Evolutionary conservation across 306 rosid genomes (phyloP).

Genomic region (Vigna nakashimae): DNA sequence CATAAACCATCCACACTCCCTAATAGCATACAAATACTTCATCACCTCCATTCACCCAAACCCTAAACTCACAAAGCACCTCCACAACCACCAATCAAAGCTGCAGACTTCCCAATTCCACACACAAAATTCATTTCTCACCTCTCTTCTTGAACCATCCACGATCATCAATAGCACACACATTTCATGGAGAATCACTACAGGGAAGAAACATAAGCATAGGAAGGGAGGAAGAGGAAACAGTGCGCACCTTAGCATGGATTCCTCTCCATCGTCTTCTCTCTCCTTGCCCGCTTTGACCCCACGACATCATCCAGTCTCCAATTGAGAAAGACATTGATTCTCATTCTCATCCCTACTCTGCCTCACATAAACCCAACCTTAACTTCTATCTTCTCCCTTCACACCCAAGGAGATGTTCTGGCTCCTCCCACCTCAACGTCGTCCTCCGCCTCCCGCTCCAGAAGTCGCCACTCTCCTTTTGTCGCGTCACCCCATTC

Average conservation of each 20-base stretch:
- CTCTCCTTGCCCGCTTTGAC: conserved; percentile 51
- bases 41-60: no score
- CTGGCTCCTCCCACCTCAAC: conserved; percentile 62
- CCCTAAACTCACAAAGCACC: no score
- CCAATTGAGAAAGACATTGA: conserved; percentile 36
- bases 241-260: conserved; percentile 34
- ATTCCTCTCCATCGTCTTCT: conserved; percentile 37
- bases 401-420: conserved; percentile 52
- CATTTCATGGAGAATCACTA: neutral
- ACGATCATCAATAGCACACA: no score
- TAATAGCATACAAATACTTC: no score
- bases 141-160: no score
- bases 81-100: no score
- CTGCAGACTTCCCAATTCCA: no score
- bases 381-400: conserved; percentile 48
- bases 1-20: no score
- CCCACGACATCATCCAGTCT: conserved; percentile 50
- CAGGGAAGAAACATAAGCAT: neutral
- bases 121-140: no score
- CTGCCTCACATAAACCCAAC: conserved; percentile 54
- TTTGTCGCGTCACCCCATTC: conserved; percentile 52
- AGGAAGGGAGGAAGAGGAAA: conserved; percentile 3
- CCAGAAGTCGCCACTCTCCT: conserved; percentile 38
- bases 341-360: conserved; percentile 25
- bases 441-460: conserved; percentile 46